Base-by-base conservation (phyloP, 73 alveolate genomes). In the Uronychia binucleata region DNA sequence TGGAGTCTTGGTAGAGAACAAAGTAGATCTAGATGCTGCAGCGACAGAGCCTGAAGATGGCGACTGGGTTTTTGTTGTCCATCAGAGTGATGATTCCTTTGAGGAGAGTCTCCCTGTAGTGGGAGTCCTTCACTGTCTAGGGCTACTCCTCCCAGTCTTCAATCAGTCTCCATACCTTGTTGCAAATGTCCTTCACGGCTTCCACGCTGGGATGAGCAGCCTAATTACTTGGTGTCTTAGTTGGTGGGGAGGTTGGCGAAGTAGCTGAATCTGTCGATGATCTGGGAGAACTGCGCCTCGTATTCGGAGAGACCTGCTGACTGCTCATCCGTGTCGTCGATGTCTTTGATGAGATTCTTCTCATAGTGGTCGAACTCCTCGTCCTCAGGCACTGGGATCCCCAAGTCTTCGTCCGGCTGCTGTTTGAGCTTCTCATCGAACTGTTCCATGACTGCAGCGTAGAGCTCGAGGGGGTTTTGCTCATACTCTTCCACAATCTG, bases 21-120 rank as follows among this genome's bases (percentile, higher is more conserved):
- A 86, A 30, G 81, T 81, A 84, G 14, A 84, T 58, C 29, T 84
- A 86, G 33, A 89, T 89, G 79, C 75, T 77, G 83, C 86, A 78
- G 0, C 80, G 46, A 28, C 88, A 89, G 11, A 89, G 57, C 28
- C 95, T 77, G 46, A 89, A 67, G 31, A 89, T 90, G 34, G 92
- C 83, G 1, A 60, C 46, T 19, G 95, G 86, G 74, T 89, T 58
- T 31, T 89, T 89, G 57, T 84, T 81, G 29, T 84, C 90, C 27
- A 89, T 75, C 0, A 89, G 79, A 0, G 90, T 32, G 34, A 89
- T 75, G 34, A 79, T 34, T 5, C 95, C 95, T 67, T 89, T 89
- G 31, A 89, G 77, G 31, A 89, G 59, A 13, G 95, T 89, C 34
- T 89, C 95, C 34, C 79, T 77, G 87, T 83, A 85, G 77, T 90